A percentile compares a stretch with the other conserved stretches of the same genome.
Conservation (phyloP, 2,329 filamentous ascomycete species). For the Hypomyces rosellus region DNA sequence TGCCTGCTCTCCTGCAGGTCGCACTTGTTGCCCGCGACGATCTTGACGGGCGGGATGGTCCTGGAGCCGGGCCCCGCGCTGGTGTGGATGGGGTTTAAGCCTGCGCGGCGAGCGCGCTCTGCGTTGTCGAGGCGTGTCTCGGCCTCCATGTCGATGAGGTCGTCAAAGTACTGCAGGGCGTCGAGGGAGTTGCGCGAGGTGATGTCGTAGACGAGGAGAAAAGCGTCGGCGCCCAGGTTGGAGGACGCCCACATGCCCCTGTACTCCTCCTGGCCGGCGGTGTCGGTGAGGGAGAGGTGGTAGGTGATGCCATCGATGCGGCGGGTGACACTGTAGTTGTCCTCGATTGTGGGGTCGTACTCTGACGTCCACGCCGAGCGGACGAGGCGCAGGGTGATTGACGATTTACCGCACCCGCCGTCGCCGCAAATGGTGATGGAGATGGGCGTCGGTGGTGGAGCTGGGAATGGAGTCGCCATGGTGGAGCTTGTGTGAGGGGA, state of each 20-base stretch:
- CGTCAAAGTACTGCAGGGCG: constrained; percentile 70
- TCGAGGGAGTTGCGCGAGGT: constrained; percentile 63
- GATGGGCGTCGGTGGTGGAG: constrained; percentile 42
- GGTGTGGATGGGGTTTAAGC: constrained; percentile 23
- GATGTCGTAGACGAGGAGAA: constrained; percentile 84
- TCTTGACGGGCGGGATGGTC: constrained; percentile 68
- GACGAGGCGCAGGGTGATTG: constrained; percentile 76
- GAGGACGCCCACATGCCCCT: constrained; percentile 77
- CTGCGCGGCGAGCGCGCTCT: constrained; percentile 42
- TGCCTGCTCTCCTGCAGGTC: constrained; percentile 65
- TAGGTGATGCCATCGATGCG: constrained; percentile 74
- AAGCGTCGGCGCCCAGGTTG: constrained; percentile 74
- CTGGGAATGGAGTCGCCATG: background rate
- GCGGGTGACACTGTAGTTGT: constrained; percentile 79
- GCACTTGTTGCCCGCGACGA: constrained; percentile 82
- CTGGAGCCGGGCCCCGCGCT: constrained; percentile 33
- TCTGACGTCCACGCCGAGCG: constrained; percentile 79
- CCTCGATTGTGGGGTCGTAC: constrained; percentile 75
- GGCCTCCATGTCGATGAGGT: constrained; percentile 76
- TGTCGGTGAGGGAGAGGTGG: constrained; percentile 74
- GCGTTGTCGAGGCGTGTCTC: constrained; percentile 62
- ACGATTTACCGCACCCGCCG: constrained; percentile 78
- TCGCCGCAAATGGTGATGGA: constrained; percentile 82
- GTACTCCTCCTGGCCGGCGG: constrained; percentile 86
- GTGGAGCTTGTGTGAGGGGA: background rate